Percentiles rank a stretch among this genome's conserved stretches.
phyloP scores from a whole-genome alignment of 345 rosid species.

The Eucalyptus tenuipes region DNA sequence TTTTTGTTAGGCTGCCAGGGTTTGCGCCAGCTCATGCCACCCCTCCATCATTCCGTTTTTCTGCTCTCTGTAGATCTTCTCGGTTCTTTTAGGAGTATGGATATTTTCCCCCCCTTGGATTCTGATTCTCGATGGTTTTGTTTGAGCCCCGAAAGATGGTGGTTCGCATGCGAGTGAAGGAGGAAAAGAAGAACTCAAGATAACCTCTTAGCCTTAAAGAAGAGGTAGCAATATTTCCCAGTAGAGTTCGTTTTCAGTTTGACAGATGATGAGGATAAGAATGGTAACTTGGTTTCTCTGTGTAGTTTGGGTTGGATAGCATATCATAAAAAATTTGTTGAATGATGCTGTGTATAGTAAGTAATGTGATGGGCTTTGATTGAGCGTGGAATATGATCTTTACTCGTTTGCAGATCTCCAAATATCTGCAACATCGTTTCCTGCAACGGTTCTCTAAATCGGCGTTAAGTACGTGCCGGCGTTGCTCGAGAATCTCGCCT shows the following conservation, averaged over 20 bases:
- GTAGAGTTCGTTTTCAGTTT: not conserved
- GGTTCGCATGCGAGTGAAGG: not conserved
- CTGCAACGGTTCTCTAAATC: not conserved
- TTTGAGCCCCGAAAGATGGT: not conserved
- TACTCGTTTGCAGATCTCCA: not conserved
- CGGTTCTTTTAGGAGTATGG: not conserved
- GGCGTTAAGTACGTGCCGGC: not conserved
- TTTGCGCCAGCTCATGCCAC: not conserved
- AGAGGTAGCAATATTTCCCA: not conserved
- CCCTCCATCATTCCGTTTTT: not conserved
- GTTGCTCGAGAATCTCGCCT: not conserved
- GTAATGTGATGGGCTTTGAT: not conserved
- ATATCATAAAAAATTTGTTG: not conserved
- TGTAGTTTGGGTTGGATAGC: not conserved
- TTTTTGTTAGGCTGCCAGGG: not conserved
- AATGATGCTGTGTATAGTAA: not conserved
- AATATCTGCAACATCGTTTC: not conserved
- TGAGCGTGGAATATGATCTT: not conserved
- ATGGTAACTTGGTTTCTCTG: not conserved
- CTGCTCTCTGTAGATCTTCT: not conserved
- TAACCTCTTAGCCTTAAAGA: not conserved
- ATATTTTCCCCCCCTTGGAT: not conserved
- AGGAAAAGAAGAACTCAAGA: not conserved
- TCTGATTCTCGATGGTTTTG: not conserved
- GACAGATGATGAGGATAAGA: not conserved